Evolutionary conservation across 345 rosid genomes (phyloP), one percentile per base, ranked within the genome.

Genomic region (Excoecaria cochinchinensis): DNA sequence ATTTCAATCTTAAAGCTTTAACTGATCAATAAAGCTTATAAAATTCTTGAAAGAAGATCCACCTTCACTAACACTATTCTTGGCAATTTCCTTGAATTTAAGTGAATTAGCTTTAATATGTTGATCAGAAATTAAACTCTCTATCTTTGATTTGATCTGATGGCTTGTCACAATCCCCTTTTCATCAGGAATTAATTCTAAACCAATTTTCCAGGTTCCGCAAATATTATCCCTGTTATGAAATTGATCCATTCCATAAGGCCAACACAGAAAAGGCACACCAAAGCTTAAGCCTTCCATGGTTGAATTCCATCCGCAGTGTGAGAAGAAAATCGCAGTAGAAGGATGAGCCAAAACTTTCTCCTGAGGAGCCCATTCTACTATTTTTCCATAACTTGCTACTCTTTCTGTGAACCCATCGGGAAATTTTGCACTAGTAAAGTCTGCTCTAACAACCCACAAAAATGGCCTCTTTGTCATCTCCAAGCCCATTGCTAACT

Each of bases 241-340:
- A 62, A 76, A 79, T 31, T 85, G 86, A 70, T 83, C 88, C 0
- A 16, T 76, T 1, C 64, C 47, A 65, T 79, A 77, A 47, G 85
- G 87, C 85, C 86, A 84, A 36, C 90, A 85, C 0, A 85, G 72
- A 65, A 87, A 81, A 3, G 84, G 84, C 10, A 79, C 67, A 6
- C 86, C 87, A 9, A 47, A 66, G 72, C 75, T 11, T 58, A 82
- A 40, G 59, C 84, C 83, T 10, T 83, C 85, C 71, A 86, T 68
- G 17, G 42, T 7, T 6, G 71, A 83, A 57, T 83, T 85, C 85
- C 87, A 85, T 6, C 87, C 85, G 0, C 89, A 82, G 31, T 85
- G 87, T 1, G 76, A 77, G 38, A 85, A 1, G 67, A 84, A 84
- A 60, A 85, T 84, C 6, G 86, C 71, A 3, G 72, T 62, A 0